Conservation (phyloP, 345 rosid species). For the Litchi chinensis region DNA sequence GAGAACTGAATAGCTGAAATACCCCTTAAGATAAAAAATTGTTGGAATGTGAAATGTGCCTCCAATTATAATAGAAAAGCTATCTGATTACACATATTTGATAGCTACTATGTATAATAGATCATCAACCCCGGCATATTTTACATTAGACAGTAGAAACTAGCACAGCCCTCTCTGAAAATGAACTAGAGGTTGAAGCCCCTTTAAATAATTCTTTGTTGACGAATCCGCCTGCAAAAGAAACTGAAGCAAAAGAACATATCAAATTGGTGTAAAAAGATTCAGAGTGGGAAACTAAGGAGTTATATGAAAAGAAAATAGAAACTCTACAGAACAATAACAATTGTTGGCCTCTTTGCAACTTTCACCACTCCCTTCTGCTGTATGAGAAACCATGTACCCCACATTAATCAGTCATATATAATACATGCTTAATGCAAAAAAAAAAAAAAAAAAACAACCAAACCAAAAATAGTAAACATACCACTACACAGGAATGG, state of each 20-base stretch:
- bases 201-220: slow-evolving; percentile 7
- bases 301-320: not conserved
- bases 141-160: not conserved
- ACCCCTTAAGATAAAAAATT: too few species aligned
- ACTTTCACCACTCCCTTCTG: slow-evolving; percentile 42
- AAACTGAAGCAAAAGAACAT: not conserved
- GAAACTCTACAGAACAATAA: slow-evolving; percentile 26
- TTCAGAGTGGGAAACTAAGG: not conserved
- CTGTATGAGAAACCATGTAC: slow-evolving; percentile 22
- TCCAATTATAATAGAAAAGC: not conserved
- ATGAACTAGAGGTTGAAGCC: not conserved
- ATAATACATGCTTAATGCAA: not conserved
- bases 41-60: too few species aligned
- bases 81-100: not conserved
- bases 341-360: slow-evolving; percentile 37
- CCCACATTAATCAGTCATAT: slow-evolving; percentile 13
- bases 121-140: not conserved
- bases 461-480: not conserved
- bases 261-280: not conserved
- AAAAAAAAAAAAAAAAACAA: too few species aligned
- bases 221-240: slow-evolving; percentile 32
- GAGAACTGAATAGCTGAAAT: not conserved
- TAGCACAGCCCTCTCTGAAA: not conserved
- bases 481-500: slow-evolving; percentile 34
- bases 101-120: not conserved